Evolutionary conservation across 257 asterid genomes (phyloP).

Genomic region (Gentiana dahurica): DNA sequence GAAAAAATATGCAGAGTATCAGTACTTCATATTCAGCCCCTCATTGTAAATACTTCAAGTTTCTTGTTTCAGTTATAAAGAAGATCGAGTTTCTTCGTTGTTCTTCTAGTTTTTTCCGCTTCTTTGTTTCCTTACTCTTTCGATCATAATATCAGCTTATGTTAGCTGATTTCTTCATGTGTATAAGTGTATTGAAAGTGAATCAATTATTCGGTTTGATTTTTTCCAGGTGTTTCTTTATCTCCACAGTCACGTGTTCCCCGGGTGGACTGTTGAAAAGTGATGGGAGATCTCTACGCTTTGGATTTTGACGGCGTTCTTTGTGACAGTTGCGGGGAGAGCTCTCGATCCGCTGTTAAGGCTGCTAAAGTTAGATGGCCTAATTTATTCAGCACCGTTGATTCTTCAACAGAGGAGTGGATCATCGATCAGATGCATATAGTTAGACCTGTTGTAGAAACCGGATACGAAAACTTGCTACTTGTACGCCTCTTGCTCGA

Average conservation of each 20-base stretch:
- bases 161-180: too few species aligned
- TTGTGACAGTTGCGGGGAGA: conserved; percentile 98
- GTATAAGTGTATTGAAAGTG: too few species aligned
- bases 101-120: not conserved
- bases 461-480: conserved; percentile 83
- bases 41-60: too few species aligned
- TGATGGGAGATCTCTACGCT: conserved; percentile 86
- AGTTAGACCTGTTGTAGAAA: conserved; percentile 94
- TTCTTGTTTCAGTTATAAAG: too few species aligned
- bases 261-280: too few species aligned
- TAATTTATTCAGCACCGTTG: conserved; percentile 51
- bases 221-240: too few species aligned
- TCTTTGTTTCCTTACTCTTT: not conserved
- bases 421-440: conserved; percentile 88
- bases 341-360: conserved; percentile 92
- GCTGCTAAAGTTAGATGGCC: conserved; percentile 98
- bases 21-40: too few species aligned
- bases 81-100: too few species aligned
- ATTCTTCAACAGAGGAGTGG: conserved; percentile 70
- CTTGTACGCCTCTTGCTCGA: conserved; percentile 88
- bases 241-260: too few species aligned
- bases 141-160: not conserved
- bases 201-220: too few species aligned
- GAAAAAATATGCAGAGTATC: too few species aligned
- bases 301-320: conserved; percentile 95